These are phyloP conservation scores for Metschnikowia kunwiensis DNA, from an alignment of 805 yeast species.

Conservation along the genomic window DNA sequence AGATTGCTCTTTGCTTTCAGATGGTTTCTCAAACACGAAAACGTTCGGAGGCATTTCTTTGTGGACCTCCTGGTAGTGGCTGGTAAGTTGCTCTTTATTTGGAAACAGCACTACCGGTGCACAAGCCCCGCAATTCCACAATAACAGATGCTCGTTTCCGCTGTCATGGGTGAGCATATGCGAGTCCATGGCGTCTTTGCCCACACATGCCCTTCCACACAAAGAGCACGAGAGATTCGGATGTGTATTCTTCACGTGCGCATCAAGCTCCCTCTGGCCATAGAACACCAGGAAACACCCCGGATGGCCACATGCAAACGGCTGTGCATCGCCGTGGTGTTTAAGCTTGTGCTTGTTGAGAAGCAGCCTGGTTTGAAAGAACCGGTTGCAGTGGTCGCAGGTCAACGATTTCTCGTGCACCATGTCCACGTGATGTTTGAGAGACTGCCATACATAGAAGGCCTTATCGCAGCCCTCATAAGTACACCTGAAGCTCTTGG, in stretches of 20 bases:
- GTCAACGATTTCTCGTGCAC: slow-evolving; percentile 56
- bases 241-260: slow-evolving; percentile 70
- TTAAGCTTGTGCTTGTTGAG: slow-evolving; percentile 64
- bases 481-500: slow-evolving; percentile 45
- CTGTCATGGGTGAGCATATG: slow-evolving; percentile 69
- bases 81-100: slow-evolving; percentile 53
- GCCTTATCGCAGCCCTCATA: slow-evolving; percentile 60
- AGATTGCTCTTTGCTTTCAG: no score
- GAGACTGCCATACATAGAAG: slow-evolving; percentile 72
- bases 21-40: no score
- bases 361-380: slow-evolving; percentile 61
- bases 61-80: slow-evolving; percentile 55
- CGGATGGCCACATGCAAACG: slow-evolving; percentile 59
- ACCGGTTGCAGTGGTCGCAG: slow-evolving; percentile 62
- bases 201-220: slow-evolving; percentile 73
- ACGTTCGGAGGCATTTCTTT: not conserved
- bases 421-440: slow-evolving; percentile 65
- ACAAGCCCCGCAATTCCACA: slow-evolving; percentile 69
- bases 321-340: slow-evolving; percentile 55
- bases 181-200: slow-evolving; percentile 62
- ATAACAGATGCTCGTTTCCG: slow-evolving; percentile 28
- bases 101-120: slow-evolving; percentile 38
- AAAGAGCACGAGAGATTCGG: slow-evolving; percentile 61
- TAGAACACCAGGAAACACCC: slow-evolving; percentile 60
- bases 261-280: slow-evolving; percentile 70